A percentile compares a stretch with the other conserved stretches of the same genome.
phyloP scores from a whole-genome alignment of 2,329 filamentous ascomycete genomes.

The Colletotrichum noveboracense region DNA sequence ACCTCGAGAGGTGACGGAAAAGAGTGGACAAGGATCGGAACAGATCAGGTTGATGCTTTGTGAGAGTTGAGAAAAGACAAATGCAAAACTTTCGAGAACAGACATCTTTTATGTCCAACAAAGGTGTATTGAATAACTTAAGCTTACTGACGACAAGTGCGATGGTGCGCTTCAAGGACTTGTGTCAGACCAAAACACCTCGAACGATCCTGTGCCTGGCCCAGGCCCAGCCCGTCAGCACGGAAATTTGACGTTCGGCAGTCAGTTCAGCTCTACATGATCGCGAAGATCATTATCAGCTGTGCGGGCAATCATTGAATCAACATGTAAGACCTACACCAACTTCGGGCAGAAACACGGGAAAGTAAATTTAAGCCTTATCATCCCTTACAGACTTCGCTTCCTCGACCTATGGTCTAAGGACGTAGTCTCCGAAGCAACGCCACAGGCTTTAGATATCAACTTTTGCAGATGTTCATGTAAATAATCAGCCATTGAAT shows the following conservation, averaged over 20 bases:
- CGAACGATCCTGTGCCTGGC: not conserved
- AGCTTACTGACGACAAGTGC: not conserved
- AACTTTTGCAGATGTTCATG: accelerated
- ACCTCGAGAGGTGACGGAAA: not conserved
- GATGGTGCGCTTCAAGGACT: not conserved
- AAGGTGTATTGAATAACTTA: not conserved
- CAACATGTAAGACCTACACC: not conserved
- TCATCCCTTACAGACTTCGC: not conserved
- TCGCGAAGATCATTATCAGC: not conserved
- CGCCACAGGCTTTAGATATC: not conserved
- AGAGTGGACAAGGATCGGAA: not conserved
- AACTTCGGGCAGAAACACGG: not conserved
- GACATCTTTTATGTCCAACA: not conserved
- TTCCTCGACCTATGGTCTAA: not conserved
- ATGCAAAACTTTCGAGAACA: not conserved
- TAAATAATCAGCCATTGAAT: not conserved
- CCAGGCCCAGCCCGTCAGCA: not conserved
- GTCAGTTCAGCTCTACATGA: not conserved
- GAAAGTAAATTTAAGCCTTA: not conserved
- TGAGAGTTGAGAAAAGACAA: not conserved
- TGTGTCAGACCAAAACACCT: not conserved
- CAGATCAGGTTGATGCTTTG: not conserved
- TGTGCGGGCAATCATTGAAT: not conserved
- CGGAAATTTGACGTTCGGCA: not conserved
- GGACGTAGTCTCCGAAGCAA: not conserved